Evolutionary conservation across 345 rosid species (phyloP).

Genomic region (Corymbia maculata): DNA sequence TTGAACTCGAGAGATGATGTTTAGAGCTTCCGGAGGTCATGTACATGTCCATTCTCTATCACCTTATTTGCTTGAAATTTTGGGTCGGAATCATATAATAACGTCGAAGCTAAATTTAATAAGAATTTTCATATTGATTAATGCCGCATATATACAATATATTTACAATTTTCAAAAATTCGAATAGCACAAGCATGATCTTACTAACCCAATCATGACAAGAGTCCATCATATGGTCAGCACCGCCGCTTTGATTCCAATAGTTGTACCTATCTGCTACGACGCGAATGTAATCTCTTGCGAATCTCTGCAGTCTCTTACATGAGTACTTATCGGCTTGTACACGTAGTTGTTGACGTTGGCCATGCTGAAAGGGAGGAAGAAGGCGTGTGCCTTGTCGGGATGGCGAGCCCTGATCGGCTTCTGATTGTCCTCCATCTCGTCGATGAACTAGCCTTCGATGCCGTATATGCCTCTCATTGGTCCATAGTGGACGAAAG

Average conservation of each 20-base stretch:
- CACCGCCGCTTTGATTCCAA: slow-evolving; percentile 56
- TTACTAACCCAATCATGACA: slow-evolving; percentile 10
- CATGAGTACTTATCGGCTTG: slow-evolving; percentile 31
- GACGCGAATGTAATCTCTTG: neutral
- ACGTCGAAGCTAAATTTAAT: neutral
- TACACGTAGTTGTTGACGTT: slow-evolving; percentile 26
- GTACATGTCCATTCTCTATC: neutral
- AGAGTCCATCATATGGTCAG: slow-evolving; percentile 42
- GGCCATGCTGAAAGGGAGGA: slow-evolving; percentile 42
- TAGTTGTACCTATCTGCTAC: slow-evolving; percentile 18
- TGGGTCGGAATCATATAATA: neutral
- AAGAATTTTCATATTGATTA: neutral
- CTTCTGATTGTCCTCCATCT: slow-evolving; percentile 24
- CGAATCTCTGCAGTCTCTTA: neutral
- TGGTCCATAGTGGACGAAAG: slow-evolving; percentile 41
- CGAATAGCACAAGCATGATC: too few species aligned
- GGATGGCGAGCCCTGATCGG: slow-evolving; percentile 35
- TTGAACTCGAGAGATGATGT: neutral
- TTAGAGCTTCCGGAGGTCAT: neutral
- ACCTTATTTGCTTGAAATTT: neutral
- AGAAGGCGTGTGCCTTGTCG: slow-evolving; percentile 38
- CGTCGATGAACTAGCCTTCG: slow-evolving; percentile 8
- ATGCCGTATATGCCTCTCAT: slow-evolving; percentile 42
- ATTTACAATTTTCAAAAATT: neutral
- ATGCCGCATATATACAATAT: neutral